Evolutionary conservation across 345 rosid genomes (phyloP), one percentile per base, ranked within the genome.

Genomic region (Rhizophora apiculata): DNA sequence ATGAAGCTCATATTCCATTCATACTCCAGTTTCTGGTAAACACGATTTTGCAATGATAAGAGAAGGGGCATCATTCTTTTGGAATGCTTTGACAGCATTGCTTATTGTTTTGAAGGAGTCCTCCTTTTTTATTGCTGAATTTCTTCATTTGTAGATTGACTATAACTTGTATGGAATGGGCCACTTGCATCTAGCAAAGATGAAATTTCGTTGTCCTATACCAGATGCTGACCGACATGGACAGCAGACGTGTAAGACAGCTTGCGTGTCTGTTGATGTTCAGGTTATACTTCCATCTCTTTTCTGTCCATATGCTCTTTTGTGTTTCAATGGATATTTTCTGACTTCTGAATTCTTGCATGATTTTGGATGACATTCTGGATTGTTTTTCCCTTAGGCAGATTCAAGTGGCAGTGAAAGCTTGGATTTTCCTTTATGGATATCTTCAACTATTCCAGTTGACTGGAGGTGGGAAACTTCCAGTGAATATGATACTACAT

Each of bases 101-200:
- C 24, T 15, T 56, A 21, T 10, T 55, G 29, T 8, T 26, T 56
- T 56, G 29, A 56, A 8, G 16, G 18, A 60, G 54, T 34, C 6
- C 60, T 13, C 60, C 26, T 18, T 58, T 30, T 52, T 2, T 7
- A 15, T 32, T n/a, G 20, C 54, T 56, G 61, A 63, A 18, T 8
- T 64, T 78, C 30, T 74, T 57, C 70, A 7, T 60, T 72, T 64
- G 53, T 75, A 95, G 99, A 85, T 95, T 64, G 97, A 95, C 82
- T 85, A 81, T 79, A 95, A 89, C 84, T 84, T 95, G 77, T 86
- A 84, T 80, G 99, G 99, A 79, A 95, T 95, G 99, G 96, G 96
- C 73, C 90, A 83, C 79, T 72, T 94, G 57, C 98, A 94, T 82
- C 69, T 91, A 67, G 85, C 86, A 48, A 87, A 82, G 76, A 80